Evolutionary conservation across 176 grass and related monocot species (phyloP).

Genomic region (Chrysopogon serrulatus): DNA sequence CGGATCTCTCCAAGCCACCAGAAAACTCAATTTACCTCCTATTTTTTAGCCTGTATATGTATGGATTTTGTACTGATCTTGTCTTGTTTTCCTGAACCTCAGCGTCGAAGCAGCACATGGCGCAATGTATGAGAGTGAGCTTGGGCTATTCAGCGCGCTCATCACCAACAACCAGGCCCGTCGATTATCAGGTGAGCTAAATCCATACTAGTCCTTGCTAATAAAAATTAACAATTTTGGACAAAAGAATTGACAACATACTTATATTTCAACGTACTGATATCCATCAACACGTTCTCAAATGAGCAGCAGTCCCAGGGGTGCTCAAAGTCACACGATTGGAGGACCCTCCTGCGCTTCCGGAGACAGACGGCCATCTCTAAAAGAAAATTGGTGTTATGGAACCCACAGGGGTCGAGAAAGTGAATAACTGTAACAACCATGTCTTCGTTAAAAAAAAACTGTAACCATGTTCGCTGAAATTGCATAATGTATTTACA

Average conservation of each 20-base stretch:
- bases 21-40: not conserved
- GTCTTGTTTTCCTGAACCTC: not conserved
- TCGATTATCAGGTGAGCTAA: slow-evolving; percentile 28
- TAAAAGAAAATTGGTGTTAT: not conserved
- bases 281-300: not conserved
- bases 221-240: no score
- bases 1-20: not conserved
- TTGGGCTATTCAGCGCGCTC: slow-evolving; percentile 24
- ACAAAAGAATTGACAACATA: not conserved
- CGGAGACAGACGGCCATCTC: not conserved
- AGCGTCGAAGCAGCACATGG: slow-evolving; percentile 35
- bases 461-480: not conserved
- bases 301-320: slow-evolving; percentile 28
- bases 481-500: not conserved
- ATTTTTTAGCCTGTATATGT: not conserved
- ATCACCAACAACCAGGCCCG: slow-evolving; percentile 51
- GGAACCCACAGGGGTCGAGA: not conserved
- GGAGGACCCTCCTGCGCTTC: slow-evolving; percentile 23
- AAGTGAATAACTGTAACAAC: not conserved
- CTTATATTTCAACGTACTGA: not conserved
- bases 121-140: slow-evolving; percentile 25
- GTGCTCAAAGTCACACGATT: slow-evolving; percentile 19
- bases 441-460: no score
- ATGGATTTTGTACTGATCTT: slow-evolving; percentile 11
- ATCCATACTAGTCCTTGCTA: not conserved